Percentiles rank a stretch among this genome's conserved stretches.
phyloP scores from a whole-genome alignment of 1,284 basidiomycete genomes.

The Ceratobasidium sp. region DNA sequence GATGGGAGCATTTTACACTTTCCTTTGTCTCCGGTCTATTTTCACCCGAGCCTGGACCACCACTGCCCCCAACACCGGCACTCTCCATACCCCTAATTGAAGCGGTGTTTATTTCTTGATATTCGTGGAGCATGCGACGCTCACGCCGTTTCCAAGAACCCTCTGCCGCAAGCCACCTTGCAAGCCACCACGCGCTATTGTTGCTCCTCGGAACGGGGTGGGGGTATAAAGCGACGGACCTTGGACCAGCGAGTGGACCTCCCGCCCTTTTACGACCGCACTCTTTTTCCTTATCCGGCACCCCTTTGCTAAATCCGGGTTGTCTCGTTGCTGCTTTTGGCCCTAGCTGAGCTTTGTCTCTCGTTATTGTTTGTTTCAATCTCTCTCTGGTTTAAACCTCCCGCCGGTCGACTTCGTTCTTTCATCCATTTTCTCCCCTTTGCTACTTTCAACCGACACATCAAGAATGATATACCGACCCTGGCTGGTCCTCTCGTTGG shows the following conservation, averaged over 20 bases:
- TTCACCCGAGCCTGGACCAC: too few relatives aligned
- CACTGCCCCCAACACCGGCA: too few relatives aligned
- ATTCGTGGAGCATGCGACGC: background rate
- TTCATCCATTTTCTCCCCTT: background rate
- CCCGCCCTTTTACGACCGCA: too few relatives aligned
- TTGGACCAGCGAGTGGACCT: too few relatives aligned
- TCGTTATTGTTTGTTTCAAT: background rate
- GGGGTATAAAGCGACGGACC: too few relatives aligned
- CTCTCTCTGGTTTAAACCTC: background rate
- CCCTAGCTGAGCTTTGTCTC: background rate
- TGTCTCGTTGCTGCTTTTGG: too few relatives aligned
- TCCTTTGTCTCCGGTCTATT: too few relatives aligned
- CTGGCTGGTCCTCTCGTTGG: conserved; percentile 1
- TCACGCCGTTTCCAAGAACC: background rate
- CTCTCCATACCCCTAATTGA: background rate
- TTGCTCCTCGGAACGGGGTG: too few relatives aligned
- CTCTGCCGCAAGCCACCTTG: background rate
- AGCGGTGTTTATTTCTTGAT: conserved; percentile 5
- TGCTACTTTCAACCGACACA: background rate
- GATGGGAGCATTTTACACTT: too few relatives aligned
- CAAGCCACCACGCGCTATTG: too few relatives aligned
- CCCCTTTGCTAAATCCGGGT: too few relatives aligned
- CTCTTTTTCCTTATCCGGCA: too few relatives aligned
- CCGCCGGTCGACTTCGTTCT: conserved; percentile 17
- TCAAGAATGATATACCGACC: conserved; percentile 5